These are phyloP conservation scores for Elaeis guineensis DNA, from an alignment of 176 grass and related monocot genomes.

Conservation along the genomic window DNA sequence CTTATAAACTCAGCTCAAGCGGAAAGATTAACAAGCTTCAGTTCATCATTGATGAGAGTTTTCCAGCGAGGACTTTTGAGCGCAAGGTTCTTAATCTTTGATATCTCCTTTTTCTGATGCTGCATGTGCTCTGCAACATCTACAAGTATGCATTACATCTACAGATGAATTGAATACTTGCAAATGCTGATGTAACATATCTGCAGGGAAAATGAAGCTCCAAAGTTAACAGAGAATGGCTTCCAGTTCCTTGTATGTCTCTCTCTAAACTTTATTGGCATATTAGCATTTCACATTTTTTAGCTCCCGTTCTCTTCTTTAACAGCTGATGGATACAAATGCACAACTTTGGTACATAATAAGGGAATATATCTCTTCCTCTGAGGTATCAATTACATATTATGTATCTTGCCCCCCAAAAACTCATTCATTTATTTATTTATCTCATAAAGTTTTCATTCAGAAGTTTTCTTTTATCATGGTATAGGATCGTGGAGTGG, in stretches of 20 bases:
- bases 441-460: too few species aligned
- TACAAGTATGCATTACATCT: too few species aligned
- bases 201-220: conserved; percentile 72
- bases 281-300: conserved; percentile 17
- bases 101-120: not conserved
- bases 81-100: conserved; percentile 39
- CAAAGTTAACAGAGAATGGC: conserved; percentile 89
- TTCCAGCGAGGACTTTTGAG: conserved; percentile 91
- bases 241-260: conserved; percentile 78
- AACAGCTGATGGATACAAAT: conserved; percentile 92
- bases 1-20: conserved; percentile 95
- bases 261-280: conserved; percentile 15
- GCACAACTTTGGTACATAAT: conserved; percentile 98
- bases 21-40: conserved; percentile 59
- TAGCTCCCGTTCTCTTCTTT: conserved; percentile 24
- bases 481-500: conserved; percentile 79
- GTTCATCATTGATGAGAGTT: conserved; percentile 75
- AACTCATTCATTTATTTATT: too few species aligned
- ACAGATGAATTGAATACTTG: too few species aligned
- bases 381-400: conserved; percentile 58
- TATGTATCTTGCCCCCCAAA: not conserved
- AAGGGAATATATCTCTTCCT: conserved; percentile 90
- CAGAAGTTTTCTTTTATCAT: conserved; percentile 12
- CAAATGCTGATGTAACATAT: conserved; percentile 22
- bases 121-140: not conserved